phyloP scores from a whole-genome alignment of 257 asterid genomes.

The Solanum chilense region DNA sequence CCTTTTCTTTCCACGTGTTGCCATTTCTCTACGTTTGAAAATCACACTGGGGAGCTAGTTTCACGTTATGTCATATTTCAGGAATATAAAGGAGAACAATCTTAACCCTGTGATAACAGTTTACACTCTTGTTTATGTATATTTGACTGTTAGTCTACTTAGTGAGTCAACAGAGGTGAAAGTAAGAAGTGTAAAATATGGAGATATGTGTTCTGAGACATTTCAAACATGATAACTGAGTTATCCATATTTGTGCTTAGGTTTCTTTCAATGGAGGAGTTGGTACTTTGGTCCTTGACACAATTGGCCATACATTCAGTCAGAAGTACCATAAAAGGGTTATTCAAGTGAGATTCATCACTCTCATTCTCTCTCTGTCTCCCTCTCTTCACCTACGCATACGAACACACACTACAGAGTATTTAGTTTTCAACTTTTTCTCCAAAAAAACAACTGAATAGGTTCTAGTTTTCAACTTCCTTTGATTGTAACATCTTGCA shows the following conservation, averaged over 20 bases:
- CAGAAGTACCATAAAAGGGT: slow-evolving; percentile 89
- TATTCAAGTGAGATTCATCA: slow-evolving; percentile 46
- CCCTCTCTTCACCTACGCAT: background rate
- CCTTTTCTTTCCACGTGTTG: background rate
- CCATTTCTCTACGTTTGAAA: background rate
- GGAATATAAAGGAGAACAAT: background rate
- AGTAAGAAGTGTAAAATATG: background rate
- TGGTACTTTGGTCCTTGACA: slow-evolving; percentile 79
- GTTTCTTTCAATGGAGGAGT: slow-evolving; percentile 75
- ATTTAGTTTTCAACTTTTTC: background rate
- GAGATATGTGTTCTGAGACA: background rate
- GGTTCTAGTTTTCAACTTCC: background rate
- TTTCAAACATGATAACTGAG: background rate
- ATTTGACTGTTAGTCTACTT: background rate
- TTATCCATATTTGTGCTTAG: slow-evolving; percentile 34
- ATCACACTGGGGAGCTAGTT: background rate
- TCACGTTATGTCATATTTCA: background rate
- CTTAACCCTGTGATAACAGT: background rate
- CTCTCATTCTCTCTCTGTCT: background rate
- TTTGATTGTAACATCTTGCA: background rate
- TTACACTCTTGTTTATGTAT: background rate
- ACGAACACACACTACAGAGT: background rate
- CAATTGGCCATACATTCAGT: slow-evolving; percentile 79
- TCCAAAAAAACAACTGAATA: background rate
- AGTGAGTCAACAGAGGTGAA: background rate